Evolutionary conservation across 371 early-diverging fungal species (phyloP), one percentile per base, ranked within the genome.

Genomic region (Mortierella sp.): DNA sequence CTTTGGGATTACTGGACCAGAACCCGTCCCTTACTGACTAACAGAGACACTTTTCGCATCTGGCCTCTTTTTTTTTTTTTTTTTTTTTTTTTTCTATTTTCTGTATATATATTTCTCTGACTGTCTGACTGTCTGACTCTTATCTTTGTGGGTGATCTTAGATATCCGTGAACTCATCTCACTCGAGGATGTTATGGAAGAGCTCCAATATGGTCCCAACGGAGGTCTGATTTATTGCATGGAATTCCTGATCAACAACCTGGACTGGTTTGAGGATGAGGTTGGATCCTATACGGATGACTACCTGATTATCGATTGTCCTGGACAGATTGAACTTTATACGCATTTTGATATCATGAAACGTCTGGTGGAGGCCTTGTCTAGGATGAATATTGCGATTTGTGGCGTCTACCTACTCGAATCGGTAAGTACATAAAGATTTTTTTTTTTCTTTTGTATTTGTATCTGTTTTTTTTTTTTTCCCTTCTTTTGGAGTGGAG

Each of bases 251-350:
- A 84, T 95, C 71, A 93, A 98, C 62, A 99, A 99, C 79, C 84
- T 98, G 29, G 98, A 97, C 81, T 99, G 98, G 95, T 82, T 99
- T 11, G 96, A 98, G 82, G 95, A 98, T 57, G 95, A 97, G 79
- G 84, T 97, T 16, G 93, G 93, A 6, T 88, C 91, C 61, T 96
- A 90, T 71, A 94, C 95, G 53, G 98, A 98, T 74, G 98, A 98
- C 66, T 99, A 97, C 75, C 84, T 99, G 60, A 93, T 99, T 50
- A 91, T 99, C 67, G 99, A 99, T 83, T 99, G 99, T 75, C 99
- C 99, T n/a, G 99, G 93, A 46, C 99, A 99, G 84, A 98, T 99
- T 62, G 99, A 99, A 83, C 88, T 99, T 48, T 99, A 99, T 84
- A 97, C 99, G n/a, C 99, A 99, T 81, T 95, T 96, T 51, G 93